A percentile compares a stretch with the other conserved stretches of the same genome.
These are phyloP conservation scores for Smittium culicis DNA, from an alignment of 371 early-diverging fungal species.

Conservation along the genomic window DNA sequence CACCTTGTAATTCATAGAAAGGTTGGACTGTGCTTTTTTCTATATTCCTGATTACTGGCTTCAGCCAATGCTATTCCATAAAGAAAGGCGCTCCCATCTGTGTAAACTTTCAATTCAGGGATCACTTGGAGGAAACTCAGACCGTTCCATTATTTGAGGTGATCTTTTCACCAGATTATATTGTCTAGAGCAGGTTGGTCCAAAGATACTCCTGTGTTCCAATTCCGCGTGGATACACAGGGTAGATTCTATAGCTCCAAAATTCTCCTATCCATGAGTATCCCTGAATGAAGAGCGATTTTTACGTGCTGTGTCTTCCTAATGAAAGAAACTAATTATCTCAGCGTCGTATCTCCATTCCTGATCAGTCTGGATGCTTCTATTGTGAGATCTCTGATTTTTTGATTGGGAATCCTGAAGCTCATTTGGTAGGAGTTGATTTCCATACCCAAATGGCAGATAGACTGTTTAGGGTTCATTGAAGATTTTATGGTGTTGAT, in stretches of 20 bases:
- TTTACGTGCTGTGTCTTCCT: slow-evolving; percentile 6
- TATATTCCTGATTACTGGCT: not conserved
- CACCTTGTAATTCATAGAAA: not conserved
- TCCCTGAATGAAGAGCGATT: not conserved
- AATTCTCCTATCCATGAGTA: not conserved
- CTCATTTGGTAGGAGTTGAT: slow-evolving; percentile 18
- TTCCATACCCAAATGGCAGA: slow-evolving; percentile 26
- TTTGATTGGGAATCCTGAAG: not conserved
- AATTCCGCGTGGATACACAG: not conserved
- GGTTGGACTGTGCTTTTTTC: not conserved
- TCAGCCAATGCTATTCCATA: not conserved
- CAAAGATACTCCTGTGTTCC: not conserved
- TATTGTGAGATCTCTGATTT: not conserved
- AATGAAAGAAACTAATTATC: slow-evolving; percentile 10
- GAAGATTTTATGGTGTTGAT: slow-evolving; percentile 13
- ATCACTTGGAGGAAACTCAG: not conserved
- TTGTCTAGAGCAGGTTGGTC: not conserved
- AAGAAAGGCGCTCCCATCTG: not conserved
- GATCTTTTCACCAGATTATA: not conserved
- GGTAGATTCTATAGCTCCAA: not conserved
- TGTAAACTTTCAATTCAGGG: not conserved
- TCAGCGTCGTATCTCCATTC: not conserved
- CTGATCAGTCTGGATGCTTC: not conserved
- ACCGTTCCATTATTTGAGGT: not conserved
- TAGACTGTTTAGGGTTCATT: slow-evolving; percentile 25